A percentile compares a stretch with the other conserved stretches of the same genome.
Evolutionary conservation across 352 stramenopile genomes (phyloP).

Genomic region (Phytophthora brassicae): DNA sequence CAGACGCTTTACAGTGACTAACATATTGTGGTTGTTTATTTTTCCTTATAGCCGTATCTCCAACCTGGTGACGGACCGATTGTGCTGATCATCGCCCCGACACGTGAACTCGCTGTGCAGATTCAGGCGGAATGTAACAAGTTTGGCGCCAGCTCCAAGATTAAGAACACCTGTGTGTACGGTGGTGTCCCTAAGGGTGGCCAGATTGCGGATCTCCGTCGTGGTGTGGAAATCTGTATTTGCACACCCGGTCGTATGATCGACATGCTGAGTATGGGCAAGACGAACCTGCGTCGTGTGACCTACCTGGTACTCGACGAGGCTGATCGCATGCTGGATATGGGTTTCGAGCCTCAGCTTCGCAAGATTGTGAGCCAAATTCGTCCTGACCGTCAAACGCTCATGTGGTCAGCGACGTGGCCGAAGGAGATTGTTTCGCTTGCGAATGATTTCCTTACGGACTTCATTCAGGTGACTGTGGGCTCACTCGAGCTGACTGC

Average conservation of each 20-base stretch:
- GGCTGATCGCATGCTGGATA: slow-evolving; percentile 96
- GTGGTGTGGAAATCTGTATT: slow-evolving; percentile 85
- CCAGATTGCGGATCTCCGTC: slow-evolving; percentile 87
- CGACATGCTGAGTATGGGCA: slow-evolving; percentile 96
- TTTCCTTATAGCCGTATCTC: slow-evolving; percentile 69
- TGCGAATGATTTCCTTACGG: slow-evolving; percentile 96
- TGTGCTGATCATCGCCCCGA: slow-evolving; percentile 97
- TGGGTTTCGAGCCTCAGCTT: slow-evolving; percentile 95
- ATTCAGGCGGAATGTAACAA: slow-evolving; percentile 99
- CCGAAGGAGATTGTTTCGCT: slow-evolving; percentile 97
- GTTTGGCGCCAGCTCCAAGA: slow-evolving; percentile 96
- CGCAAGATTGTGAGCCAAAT: slow-evolving; percentile 98
- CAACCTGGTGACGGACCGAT: slow-evolving; percentile 99
- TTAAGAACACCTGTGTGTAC: slow-evolving; percentile 99
- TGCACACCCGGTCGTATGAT: slow-evolving; percentile 97
- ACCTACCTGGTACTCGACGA: slow-evolving; percentile 99
- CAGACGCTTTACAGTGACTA: slow-evolving; percentile 20
- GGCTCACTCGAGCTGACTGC: slow-evolving; percentile 95
- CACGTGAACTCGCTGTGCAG: slow-evolving; percentile 98
- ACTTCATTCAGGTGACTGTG: slow-evolving; percentile 97
- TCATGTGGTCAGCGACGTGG: slow-evolving; percentile 99
- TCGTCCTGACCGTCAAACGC: slow-evolving; percentile 96
- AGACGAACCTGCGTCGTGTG: slow-evolving; percentile 96
- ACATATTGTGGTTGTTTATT: slow-evolving; percentile 32
- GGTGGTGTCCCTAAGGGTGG: slow-evolving; percentile 96